Evolutionary conservation across 139 green algal genomes (phyloP).

Genomic region (Chlamydomonas schloesseri): DNA sequence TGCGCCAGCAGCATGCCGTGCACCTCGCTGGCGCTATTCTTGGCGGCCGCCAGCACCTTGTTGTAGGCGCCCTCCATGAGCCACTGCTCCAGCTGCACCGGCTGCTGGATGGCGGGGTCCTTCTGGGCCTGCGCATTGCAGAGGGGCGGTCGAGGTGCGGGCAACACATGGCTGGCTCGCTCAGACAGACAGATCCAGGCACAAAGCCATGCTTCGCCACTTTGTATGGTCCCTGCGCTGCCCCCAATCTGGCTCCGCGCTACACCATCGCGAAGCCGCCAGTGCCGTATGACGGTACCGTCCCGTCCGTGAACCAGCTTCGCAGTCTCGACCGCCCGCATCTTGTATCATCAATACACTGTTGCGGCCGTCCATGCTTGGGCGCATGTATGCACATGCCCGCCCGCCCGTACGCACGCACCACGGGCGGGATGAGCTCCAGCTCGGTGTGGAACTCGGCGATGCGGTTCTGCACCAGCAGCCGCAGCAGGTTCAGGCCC

Average conservation of each 20-base stretch:
- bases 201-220: no score
- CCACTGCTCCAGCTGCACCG: conserved; percentile 90
- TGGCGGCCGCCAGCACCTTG: conserved; percentile 71
- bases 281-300: no score
- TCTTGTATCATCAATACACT: no score
- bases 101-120: conserved; percentile 68
- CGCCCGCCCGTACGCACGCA: conserved; percentile 14
- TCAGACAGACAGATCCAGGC: no score
- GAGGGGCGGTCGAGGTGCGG: neutral
- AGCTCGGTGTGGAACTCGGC: conserved; percentile 98
- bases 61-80: conserved; percentile 98
- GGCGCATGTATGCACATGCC: no score
- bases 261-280: no score
- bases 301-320: no score
- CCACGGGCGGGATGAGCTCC: conserved; percentile 85
- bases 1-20: conserved; percentile 81
- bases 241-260: no score
- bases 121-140: conserved; percentile 23
- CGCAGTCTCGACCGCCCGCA: no score
- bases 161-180: neutral
- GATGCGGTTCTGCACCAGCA: conserved; percentile 96
- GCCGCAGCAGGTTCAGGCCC: conserved; percentile 92
- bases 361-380: no score
- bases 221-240: no score
- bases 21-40: conserved; percentile 17